phyloP scores from a whole-genome alignment of 2,329 filamentous ascomycete species.

The Alternaria alternata region DNA sequence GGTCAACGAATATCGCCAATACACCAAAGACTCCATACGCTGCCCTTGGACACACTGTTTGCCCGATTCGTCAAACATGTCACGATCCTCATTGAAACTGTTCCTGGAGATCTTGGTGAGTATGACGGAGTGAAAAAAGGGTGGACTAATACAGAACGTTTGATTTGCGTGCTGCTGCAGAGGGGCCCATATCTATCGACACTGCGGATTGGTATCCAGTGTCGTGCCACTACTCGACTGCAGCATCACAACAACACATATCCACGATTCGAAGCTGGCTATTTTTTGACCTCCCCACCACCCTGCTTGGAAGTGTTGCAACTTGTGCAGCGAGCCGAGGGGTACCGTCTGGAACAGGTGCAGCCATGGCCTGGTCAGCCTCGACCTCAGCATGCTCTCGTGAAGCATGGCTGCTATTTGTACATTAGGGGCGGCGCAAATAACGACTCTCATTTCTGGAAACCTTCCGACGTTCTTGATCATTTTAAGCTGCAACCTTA shows the following conservation, averaged over 20 bases:
- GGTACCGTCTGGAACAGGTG: slow-evolving; percentile 1
- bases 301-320: not conserved
- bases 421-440: not conserved
- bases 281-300: not conserved
- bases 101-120: not conserved
- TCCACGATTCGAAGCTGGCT: not conserved
- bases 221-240: not conserved
- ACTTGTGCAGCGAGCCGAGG: slow-evolving; percentile 1
- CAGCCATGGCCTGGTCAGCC: not conserved
- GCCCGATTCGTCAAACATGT: not conserved
- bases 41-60: not conserved
- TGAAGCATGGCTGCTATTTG: slow-evolving; percentile 1
- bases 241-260: slow-evolving; percentile 1
- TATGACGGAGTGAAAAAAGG: not conserved
- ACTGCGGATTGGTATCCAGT: not conserved
- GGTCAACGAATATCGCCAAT: not conserved
- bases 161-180: not conserved
- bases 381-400: not conserved
- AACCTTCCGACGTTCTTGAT: not conserved
- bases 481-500: not conserved
- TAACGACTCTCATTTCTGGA: not conserved
- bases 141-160: not conserved
- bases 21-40: not conserved
- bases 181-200: not conserved
- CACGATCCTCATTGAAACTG: not conserved